Evolutionary conservation across 2,329 filamentous ascomycete genomes (phyloP).

Genomic region (Pseudogymnoascus sp.): DNA sequence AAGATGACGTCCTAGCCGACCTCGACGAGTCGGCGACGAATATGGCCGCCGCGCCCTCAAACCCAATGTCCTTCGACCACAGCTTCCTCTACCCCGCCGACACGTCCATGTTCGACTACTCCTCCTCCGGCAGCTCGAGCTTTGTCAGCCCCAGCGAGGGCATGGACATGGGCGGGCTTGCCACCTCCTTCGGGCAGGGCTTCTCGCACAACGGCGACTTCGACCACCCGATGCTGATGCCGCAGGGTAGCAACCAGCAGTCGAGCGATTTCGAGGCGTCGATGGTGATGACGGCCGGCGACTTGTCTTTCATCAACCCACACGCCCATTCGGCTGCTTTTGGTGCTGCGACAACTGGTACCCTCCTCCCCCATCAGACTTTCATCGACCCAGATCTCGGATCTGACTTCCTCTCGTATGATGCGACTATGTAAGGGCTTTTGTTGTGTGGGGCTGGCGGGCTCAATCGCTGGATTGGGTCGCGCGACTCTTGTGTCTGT

Average conservation of each 20-base stretch:
- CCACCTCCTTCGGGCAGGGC: background rate
- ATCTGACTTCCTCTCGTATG: background rate
- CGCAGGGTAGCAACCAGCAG: background rate
- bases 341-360: no score
- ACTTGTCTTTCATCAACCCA: background rate
- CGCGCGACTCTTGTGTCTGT: no score
- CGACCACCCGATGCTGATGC: background rate
- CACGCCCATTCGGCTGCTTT: no score
- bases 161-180: background rate
- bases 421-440: background rate
- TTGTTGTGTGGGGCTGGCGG: background rate
- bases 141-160: background rate
- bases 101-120: background rate
- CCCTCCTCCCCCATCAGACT: background rate
- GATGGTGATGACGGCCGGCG: background rate
- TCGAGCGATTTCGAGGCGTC: background rate
- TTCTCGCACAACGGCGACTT: background rate
- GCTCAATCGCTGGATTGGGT: conserved; percentile 9
- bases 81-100: background rate
- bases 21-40: background rate
- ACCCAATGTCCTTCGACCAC: background rate
- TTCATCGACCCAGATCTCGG: background rate
- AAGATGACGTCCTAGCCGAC: conserved; percentile 27
- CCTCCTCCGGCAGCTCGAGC: background rate
- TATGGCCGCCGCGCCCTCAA: background rate